phyloP scores from a whole-genome alignment of 2,329 filamentous ascomycete genomes.

The Talaromyces sp. region DNA sequence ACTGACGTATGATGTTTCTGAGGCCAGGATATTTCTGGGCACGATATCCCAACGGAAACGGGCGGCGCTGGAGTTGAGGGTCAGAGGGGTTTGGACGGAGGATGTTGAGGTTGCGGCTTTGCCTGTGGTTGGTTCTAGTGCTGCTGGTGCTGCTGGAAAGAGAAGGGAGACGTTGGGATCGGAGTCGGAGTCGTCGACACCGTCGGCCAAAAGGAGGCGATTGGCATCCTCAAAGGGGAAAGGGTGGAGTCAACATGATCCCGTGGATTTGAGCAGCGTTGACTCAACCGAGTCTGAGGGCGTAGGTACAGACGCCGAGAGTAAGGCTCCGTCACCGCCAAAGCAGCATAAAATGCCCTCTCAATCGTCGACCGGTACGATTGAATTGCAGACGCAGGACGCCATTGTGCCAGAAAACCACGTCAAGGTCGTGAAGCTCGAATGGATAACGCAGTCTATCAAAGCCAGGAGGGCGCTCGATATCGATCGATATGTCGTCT shows the following conservation, averaged over 20 bases:
- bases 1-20: conserved; percentile 67
- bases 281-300: conserved; percentile 33
- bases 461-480: conserved; percentile 43
- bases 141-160: neutral
- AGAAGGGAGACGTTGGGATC: neutral
- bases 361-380: neutral
- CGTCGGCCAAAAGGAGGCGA: conserved; percentile 30
- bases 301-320: neutral
- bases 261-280: conserved; percentile 28
- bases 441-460: conserved; percentile 54
- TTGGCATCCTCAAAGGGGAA: conserved; percentile 13
- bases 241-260: conserved; percentile 15
- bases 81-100: conserved; percentile 56
- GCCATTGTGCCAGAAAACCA: conserved; percentile 24
- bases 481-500: conserved; percentile 50
- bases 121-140: neutral
- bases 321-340: conserved; percentile 14
- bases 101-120: conserved; percentile 22
- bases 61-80: conserved; percentile 72
- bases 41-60: conserved; percentile 67
- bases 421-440: conserved; percentile 51
- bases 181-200: conserved; percentile 4
- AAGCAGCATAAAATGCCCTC: conserved; percentile 22
- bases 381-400: neutral
- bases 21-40: conserved; percentile 72